Evolutionary conservation across 495 filamentous ascomycete genomes (phyloP).

Genomic region (Penicillium riverlandense): DNA sequence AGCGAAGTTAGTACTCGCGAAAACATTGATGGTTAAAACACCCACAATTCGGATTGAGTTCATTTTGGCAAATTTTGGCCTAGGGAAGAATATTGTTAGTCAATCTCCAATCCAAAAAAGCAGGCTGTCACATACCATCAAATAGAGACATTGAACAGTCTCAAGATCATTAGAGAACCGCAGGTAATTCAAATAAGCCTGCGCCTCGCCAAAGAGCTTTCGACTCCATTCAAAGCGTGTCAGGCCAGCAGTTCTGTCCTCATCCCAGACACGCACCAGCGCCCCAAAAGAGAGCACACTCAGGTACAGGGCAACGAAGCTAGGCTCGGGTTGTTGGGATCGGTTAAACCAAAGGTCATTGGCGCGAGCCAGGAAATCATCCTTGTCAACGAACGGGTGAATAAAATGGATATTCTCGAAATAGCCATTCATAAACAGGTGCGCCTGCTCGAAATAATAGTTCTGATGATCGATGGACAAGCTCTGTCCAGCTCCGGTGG

Average conservation of each 20-base stretch:
- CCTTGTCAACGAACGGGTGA: constrained; percentile 36
- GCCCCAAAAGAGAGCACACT: constrained; percentile 33
- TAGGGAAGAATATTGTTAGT: constrained; percentile 2
- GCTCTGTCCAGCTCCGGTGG: constrained; percentile 17
- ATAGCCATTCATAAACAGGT: constrained; percentile 37
- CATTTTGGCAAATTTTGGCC: constrained; percentile 39
- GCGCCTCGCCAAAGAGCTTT: constrained; percentile 35
- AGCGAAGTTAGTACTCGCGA: background rate
- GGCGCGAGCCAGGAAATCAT: constrained; percentile 28
- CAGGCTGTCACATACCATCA: constrained; percentile 25
- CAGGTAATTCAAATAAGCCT: constrained; percentile 27
- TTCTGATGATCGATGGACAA: constrained; percentile 20
- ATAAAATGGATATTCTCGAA: constrained; percentile 38
- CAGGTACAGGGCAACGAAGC: constrained; percentile 34
- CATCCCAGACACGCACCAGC: constrained; percentile 33
- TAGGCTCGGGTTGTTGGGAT: constrained; percentile 22
- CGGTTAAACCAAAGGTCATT: constrained; percentile 31
- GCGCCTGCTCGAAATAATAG: constrained; percentile 35
- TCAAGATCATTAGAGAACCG: constrained; percentile 35
- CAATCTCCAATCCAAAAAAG: too few species aligned
- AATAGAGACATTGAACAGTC: constrained; percentile 33
- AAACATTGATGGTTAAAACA: background rate
- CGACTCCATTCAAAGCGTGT: constrained; percentile 36
- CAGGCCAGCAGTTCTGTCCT: constrained; percentile 25
- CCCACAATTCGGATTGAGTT: constrained; percentile 34